These are phyloP conservation scores for Pestalotiopsis sp. DNA, from an alignment of 2,329 filamentous ascomycete genomes.

Conservation along the genomic window DNA sequence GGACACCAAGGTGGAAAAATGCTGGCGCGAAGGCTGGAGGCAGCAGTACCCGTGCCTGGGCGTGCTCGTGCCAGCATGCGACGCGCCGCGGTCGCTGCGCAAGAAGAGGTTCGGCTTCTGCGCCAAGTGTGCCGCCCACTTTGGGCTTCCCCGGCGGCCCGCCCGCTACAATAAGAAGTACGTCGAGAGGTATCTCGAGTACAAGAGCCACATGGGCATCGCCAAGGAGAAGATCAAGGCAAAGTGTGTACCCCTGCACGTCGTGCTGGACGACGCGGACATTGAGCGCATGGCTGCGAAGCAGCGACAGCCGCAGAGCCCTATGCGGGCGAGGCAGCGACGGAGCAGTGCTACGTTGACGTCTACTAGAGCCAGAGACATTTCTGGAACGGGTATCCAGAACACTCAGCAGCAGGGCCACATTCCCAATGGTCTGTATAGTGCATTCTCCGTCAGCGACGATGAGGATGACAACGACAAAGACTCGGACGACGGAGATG, in stretches of 20 bases:
- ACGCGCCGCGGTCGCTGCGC: background rate
- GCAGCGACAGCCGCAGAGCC: background rate
- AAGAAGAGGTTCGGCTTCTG: constrained; percentile 13
- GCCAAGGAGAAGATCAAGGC: constrained; percentile 20
- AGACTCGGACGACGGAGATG: background rate
- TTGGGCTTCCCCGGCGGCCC: constrained; percentile 15
- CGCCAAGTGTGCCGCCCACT: background rate
- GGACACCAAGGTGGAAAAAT: background rate
- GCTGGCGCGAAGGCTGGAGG: constrained; percentile 7
- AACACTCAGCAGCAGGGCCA: too few species aligned
- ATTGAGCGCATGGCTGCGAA: background rate
- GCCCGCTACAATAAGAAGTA: constrained; percentile 18
- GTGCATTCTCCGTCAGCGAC: background rate
- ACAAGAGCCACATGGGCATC: constrained; percentile 24
- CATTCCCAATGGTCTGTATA: background rate
- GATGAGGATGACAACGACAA: background rate
- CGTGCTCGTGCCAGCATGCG: background rate
- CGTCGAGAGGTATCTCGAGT: constrained; percentile 25
- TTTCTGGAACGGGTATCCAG: background rate
- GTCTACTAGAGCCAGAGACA: background rate
- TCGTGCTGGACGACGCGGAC: constrained; percentile 19
- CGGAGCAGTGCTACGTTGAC: background rate
- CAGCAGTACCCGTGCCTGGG: background rate
- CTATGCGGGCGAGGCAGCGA: background rate
- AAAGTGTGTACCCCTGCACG: constrained; percentile 18